These are phyloP conservation scores for Effrenium voratum DNA, from an alignment of 73 alveolate species.

Conservation along the genomic window DNA sequence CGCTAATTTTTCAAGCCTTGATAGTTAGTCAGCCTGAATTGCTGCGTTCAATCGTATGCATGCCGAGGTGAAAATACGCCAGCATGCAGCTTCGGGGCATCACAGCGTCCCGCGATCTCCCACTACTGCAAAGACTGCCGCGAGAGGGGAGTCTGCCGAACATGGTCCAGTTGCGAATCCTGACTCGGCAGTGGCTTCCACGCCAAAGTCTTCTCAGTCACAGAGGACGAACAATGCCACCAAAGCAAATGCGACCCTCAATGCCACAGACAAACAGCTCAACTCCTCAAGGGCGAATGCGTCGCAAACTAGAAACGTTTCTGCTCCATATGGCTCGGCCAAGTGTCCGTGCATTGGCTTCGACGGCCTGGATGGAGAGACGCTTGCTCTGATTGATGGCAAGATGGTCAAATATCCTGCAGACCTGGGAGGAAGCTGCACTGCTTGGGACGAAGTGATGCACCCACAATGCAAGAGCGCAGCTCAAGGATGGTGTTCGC, in stretches of 20 bases:
- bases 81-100: not conserved
- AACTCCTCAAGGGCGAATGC: not conserved
- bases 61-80: not conserved
- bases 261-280: conserved; percentile 14
- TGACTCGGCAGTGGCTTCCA: too few species aligned
- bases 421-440: conserved; percentile 37
- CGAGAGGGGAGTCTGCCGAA: not conserved
- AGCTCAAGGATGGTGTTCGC: not conserved
- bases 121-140: too few species aligned
- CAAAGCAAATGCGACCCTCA: not conserved
- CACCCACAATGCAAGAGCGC: not conserved
- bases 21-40: too few species aligned
- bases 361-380: conserved; percentile 7
- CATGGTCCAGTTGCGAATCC: too few species aligned
- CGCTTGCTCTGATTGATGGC: conserved; percentile 24
- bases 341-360: conserved; percentile 37
- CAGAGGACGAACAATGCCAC: too few species aligned
- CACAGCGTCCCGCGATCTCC: not conserved
- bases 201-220: too few species aligned
- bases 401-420: conserved; percentile 45
- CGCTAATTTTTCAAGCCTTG: too few species aligned
- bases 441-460: conserved; percentile 18
- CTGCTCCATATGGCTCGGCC: not conserved
- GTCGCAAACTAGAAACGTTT: not conserved
- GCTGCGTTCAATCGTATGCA: not conserved